A percentile compares a stretch with the other conserved stretches of the same genome.
Evolutionary conservation across 257 asterid genomes (phyloP).

Genomic region (Solanum okadae): DNA sequence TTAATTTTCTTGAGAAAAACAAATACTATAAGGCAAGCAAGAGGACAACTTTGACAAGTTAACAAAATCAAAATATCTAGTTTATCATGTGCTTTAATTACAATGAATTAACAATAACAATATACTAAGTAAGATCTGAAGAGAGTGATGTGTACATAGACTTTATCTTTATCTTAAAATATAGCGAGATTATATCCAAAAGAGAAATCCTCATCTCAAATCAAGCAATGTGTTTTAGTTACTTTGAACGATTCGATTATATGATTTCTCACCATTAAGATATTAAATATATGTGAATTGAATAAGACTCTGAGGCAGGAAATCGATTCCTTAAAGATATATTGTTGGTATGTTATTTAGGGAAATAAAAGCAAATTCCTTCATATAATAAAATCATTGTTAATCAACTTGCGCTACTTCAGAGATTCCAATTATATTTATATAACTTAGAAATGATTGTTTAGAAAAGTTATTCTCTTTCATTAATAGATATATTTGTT

Average conservation of each 20-base stretch:
- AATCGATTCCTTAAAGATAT: too few relatives aligned
- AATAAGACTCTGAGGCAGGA: neutral
- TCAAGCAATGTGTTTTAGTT: neutral
- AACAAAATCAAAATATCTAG: neutral
- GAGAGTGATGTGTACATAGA: neutral
- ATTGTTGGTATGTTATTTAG: neutral
- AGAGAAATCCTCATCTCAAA: neutral
- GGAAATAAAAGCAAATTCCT: neutral
- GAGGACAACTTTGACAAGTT: neutral
- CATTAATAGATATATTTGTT: neutral
- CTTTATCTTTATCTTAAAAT: too few relatives aligned
- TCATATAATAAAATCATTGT: too few relatives aligned
- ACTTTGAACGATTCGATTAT: neutral
- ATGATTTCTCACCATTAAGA: neutral
- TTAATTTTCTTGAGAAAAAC: neutral
- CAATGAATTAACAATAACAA: neutral
- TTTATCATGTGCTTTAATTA: too few relatives aligned
- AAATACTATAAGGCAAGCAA: neutral
- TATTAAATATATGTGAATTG: too few relatives aligned
- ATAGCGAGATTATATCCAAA: too few relatives aligned
- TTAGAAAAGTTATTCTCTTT: neutral
- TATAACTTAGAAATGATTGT: neutral
- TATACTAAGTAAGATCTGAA: too few relatives aligned
- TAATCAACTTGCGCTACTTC: neutral
- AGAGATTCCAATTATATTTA: too few relatives aligned